Evolutionary conservation across 164 flowering plant species (phyloP), one percentile per base, ranked within the genome.

Genomic region (Aristolochia californica): DNA sequence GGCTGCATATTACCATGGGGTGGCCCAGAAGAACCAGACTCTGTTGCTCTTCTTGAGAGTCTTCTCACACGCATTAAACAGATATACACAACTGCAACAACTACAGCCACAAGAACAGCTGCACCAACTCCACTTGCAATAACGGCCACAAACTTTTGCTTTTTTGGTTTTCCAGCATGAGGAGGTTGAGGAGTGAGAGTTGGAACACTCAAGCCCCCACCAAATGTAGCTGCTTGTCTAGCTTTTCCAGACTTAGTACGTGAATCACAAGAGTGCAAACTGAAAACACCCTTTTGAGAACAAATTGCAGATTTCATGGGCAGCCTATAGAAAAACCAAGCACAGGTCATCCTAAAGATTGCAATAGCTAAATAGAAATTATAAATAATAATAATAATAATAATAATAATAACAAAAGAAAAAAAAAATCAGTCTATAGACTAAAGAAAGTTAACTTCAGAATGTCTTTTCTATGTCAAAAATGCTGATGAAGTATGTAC

Each of bases 11-110:
- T 67, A 78, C 82, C 78, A 25, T 62, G 61, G 52, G 70, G 60
- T 58, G 71, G 67, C 27, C 63, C 54, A 25, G 83, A 76, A 68
- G 83, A 76, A 59, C 51, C 73, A 13, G 71, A 55, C 48, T 76
- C 78, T 25, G 78, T 68, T 58, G 76, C 57, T 67, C 66, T 68
- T 56, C 72, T 69, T 26, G 62, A 18, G 30, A 43, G 57, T 63
- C 74, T 72, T 58, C 60, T 74, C 17, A 62, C 57, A 54, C 77
- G 77, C 75, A 76, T 66, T 59, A 79, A 69, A 59, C 74, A 72
- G 52, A 74, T 34, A 56, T 70, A 76, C 1, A 79, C 71, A 48
- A 76, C 55, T 50, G 68, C 55, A 26, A 72, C 62, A 24, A 55
- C 61, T 55, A 64, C 14, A 18, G 71, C 58, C 57, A 76, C 78